These are phyloP conservation scores for Yamadazyma ubonensis DNA, from an alignment of 805 yeast species.

Conservation along the genomic window DNA sequence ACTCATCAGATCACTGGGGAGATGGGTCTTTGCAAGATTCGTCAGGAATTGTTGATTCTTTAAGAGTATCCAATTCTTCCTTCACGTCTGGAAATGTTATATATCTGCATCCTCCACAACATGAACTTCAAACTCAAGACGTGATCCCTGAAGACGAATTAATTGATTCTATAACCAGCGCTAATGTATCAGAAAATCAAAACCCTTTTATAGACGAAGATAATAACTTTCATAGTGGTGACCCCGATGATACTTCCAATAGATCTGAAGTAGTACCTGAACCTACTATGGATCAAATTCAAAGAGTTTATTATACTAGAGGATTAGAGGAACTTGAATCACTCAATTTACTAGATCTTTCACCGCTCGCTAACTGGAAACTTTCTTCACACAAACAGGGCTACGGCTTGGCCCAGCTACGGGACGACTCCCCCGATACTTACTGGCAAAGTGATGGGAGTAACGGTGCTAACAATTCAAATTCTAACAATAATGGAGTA, in stretches of 20 bases:
- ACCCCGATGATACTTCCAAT: slow-evolving; percentile 8
- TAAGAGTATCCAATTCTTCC: neutral
- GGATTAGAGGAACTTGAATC: slow-evolving; percentile 59
- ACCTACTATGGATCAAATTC: slow-evolving; percentile 41
- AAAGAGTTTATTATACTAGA: slow-evolving; percentile 36
- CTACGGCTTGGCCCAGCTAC: slow-evolving; percentile 64
- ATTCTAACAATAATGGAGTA: slow-evolving; percentile 18
- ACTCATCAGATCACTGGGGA: slow-evolving; percentile 6
- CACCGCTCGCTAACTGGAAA: slow-evolving; percentile 81
- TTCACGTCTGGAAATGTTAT: neutral
- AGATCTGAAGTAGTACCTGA: slow-evolving; percentile 19
- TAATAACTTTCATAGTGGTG: slow-evolving; percentile 10
- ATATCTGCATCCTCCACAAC: slow-evolving; percentile 17
- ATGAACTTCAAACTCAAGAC: slow-evolving; percentile 27
- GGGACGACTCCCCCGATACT: slow-evolving; percentile 67
- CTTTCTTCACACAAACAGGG: slow-evolving; percentile 76
- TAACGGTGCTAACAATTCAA: slow-evolving; percentile 28
- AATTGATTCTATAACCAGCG: slow-evolving; percentile 27
- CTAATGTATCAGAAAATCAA: slow-evolving; percentile 16
- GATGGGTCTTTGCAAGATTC: slow-evolving; percentile 8
- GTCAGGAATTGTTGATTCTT: slow-evolving; percentile 1
- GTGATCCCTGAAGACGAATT: slow-evolving; percentile 30
- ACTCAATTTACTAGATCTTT: slow-evolving; percentile 67
- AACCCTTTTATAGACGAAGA: slow-evolving; percentile 16
- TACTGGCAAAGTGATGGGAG: slow-evolving; percentile 96